Conservation (phyloP, 129 eudicot genomes). For the Deinandra increscens region DNA sequence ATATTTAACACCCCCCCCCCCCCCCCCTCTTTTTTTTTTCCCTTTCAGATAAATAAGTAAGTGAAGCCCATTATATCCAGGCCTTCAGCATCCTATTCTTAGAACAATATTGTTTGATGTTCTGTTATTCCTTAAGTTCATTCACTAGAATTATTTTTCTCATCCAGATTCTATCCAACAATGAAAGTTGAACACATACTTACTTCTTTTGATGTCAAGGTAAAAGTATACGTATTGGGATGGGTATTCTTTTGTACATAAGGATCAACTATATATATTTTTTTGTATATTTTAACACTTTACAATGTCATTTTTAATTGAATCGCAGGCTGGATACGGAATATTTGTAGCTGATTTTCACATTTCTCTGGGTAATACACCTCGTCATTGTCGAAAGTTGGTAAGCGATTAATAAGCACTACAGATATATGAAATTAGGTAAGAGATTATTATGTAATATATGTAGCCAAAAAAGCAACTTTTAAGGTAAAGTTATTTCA, state of each 20-base stretch:
- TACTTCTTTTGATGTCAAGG: constrained; percentile 37
- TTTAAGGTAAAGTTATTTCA: constrained; percentile 2
- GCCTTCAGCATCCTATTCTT: constrained; percentile 2
- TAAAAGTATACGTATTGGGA: background rate
- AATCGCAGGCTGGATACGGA: constrained; percentile 40
- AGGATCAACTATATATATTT: background rate
- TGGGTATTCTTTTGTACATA: background rate
- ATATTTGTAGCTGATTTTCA: constrained; percentile 31
- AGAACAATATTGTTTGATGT: constrained; percentile 1
- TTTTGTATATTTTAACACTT: background rate
- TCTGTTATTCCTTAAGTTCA: constrained; percentile 5
- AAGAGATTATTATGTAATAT: background rate
- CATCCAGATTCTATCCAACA: constrained; percentile 45
- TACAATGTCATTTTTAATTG: constrained; percentile 14
- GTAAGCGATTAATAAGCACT: constrained; percentile 28
- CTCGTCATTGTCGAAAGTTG: constrained; percentile 31
- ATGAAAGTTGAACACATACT: constrained; percentile 36
- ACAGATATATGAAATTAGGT: background rate
- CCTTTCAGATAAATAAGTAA: too few species aligned
- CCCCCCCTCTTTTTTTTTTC: too few species aligned
- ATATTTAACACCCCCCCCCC: too few species aligned
- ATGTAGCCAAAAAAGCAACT: background rate
- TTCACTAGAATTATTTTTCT: constrained; percentile 13
- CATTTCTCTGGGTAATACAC: constrained; percentile 28
- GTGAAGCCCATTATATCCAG: background rate